Percentiles rank a stretch among this genome's conserved stretches.
These are phyloP conservation scores for Cardiosporidium cionae DNA, from an alignment of 169 alveolate genomes.

Conservation along the genomic window DNA sequence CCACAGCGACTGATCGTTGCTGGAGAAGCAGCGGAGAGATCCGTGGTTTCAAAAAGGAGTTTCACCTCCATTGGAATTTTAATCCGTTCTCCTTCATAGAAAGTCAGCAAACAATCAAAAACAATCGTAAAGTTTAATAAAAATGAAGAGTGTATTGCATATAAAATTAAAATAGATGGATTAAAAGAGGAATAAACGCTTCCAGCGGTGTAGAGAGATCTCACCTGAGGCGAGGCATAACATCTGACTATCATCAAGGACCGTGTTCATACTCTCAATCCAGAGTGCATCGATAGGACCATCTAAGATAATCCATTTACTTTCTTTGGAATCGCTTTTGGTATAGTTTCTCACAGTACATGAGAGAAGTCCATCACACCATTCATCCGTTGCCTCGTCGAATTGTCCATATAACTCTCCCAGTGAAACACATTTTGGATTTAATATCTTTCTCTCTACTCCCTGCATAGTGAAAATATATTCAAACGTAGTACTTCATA, in stretches of 20 bases:
- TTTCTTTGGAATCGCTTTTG: conserved; percentile 73
- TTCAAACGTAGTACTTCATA: not conserved
- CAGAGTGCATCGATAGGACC: conserved; percentile 95
- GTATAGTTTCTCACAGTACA: conserved; percentile 87
- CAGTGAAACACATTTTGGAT: conserved; percentile 91
- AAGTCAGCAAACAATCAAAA: not conserved
- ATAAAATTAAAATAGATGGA: not conserved
- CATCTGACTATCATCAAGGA: conserved; percentile 88
- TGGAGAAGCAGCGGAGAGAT: conserved; percentile 83
- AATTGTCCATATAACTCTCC: conserved; percentile 81
- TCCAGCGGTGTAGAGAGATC: too few species aligned
- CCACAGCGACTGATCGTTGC: conserved; percentile 92
- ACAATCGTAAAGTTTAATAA: not conserved
- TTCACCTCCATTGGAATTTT: too few species aligned
- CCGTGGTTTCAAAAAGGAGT: conserved; percentile 85
- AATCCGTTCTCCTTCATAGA: not conserved
- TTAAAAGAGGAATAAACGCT: not conserved
- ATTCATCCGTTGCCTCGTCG: conserved; percentile 85
- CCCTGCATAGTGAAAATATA: not conserved
- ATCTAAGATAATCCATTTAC: conserved; percentile 89
- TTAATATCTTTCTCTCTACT: conserved; percentile 46
- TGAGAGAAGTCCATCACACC: conserved; percentile 92
- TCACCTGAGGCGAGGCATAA: conserved; percentile 83
- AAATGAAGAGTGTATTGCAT: not conserved
- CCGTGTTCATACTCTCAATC: conserved; percentile 92